Evolutionary conservation across 345 rosid genomes (phyloP).

Genomic region (Anastatica hierochuntica): DNA sequence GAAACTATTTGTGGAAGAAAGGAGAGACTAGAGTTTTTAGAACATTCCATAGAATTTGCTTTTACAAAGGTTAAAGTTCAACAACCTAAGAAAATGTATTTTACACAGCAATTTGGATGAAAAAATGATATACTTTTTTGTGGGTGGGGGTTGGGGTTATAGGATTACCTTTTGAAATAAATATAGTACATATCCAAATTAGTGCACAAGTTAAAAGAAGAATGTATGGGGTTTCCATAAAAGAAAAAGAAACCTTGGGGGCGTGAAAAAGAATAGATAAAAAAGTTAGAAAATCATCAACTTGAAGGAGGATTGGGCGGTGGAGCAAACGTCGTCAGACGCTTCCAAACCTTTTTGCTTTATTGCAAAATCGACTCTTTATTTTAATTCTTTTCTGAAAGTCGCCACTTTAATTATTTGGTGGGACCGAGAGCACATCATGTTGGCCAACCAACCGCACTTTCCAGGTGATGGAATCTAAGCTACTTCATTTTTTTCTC

Average conservation of each 20-base stretch:
- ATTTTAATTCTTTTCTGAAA: not conserved
- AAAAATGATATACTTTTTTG: too few relatives aligned
- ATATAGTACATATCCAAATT: not conserved
- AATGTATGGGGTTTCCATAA: constrained; percentile 9
- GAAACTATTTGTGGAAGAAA: too few relatives aligned
- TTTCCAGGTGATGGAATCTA: constrained; percentile 25
- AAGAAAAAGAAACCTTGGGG: constrained; percentile 17
- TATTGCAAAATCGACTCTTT: constrained; percentile 15
- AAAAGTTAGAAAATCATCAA: too few relatives aligned
- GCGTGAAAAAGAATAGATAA: not conserved
- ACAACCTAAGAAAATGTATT: too few relatives aligned
- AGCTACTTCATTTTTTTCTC: not conserved
- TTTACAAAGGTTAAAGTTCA: too few relatives aligned
- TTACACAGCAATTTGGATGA: constrained; percentile 9
- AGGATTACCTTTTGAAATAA: too few relatives aligned
- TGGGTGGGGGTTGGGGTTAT: too few relatives aligned
- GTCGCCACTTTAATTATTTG: not conserved
- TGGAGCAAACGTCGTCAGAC: constrained; percentile 11
- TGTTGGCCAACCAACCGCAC: constrained; percentile 22
- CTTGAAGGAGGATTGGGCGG: too few relatives aligned
- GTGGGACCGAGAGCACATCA: constrained; percentile 24
- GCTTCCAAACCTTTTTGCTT: constrained; percentile 9
- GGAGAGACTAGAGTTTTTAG: too few relatives aligned
- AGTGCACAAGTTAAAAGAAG: not conserved
- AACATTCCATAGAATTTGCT: too few relatives aligned